A percentile compares a stretch with the other conserved stretches of the same genome.
Evolutionary conservation across 1,284 basidiomycete genomes (phyloP).

Genomic region (Papiliotrema nemorosa): DNA sequence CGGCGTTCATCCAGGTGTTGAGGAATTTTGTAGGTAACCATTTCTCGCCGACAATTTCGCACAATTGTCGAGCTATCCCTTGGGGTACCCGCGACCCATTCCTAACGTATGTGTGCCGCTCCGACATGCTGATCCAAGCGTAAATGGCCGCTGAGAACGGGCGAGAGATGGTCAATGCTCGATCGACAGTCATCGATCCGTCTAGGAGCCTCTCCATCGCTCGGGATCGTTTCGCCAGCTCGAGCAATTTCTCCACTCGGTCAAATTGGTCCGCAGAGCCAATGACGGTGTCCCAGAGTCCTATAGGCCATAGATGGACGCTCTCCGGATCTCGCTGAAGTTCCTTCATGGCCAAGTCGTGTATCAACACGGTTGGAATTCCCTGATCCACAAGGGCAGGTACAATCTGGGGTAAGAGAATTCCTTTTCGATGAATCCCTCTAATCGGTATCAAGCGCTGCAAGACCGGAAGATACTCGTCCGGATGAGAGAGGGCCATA

Average conservation of each 20-base stretch:
- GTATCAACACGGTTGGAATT: not conserved
- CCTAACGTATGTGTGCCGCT: not conserved
- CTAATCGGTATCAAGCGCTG: not conserved
- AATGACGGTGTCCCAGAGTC: not conserved
- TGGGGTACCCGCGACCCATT: slow-evolving; percentile 6
- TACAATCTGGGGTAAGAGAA: not conserved
- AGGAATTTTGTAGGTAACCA: slow-evolving; percentile 13
- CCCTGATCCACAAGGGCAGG: not conserved
- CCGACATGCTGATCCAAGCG: not conserved
- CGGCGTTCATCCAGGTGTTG: slow-evolving; percentile 27
- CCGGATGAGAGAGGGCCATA: not conserved
- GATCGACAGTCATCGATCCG: not conserved
- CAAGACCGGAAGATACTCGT: not conserved
- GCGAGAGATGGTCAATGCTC: not conserved
- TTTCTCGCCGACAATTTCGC: slow-evolving; percentile 8
- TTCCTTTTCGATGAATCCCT: not conserved
- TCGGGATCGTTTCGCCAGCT: not conserved
- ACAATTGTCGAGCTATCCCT: slow-evolving; percentile 17
- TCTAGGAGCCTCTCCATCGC: too few species aligned
- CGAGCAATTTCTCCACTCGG: not conserved
- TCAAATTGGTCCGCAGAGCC: not conserved
- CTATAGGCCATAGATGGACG: not conserved
- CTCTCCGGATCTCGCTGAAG: not conserved
- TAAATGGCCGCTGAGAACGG: not conserved
- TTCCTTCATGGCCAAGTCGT: not conserved